Conservation (phyloP, 805 yeast species). For the Kuraishia floccosa region DNA sequence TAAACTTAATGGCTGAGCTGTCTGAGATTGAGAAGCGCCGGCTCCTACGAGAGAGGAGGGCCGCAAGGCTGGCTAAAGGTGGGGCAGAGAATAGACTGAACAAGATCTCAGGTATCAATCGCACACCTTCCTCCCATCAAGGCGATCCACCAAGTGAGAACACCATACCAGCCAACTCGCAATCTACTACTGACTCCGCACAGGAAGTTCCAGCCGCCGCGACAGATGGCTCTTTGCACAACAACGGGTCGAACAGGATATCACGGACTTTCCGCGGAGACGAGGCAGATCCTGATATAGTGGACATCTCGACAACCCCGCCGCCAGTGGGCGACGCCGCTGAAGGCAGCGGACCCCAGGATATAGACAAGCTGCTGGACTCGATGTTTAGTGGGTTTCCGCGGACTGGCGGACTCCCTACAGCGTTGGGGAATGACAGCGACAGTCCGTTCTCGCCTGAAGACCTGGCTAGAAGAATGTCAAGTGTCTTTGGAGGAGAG, state of each 20-base stretch:
- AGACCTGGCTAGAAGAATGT: slow-evolving; percentile 18
- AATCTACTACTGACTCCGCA: slow-evolving; percentile 2
- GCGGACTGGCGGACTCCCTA: background rate
- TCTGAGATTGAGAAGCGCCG: slow-evolving; percentile 48
- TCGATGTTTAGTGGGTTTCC: slow-evolving; percentile 2
- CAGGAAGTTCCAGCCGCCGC: slow-evolving; percentile 4
- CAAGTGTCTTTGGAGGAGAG: slow-evolving; percentile 9
- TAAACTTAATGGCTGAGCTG: slow-evolving; percentile 32
- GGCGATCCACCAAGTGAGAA: slow-evolving; percentile 17
- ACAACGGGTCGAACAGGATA: slow-evolving; percentile 5
- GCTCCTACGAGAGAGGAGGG: slow-evolving; percentile 51
- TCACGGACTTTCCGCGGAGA: slow-evolving; percentile 6
- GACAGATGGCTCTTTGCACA: slow-evolving; percentile 1
- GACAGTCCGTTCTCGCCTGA: slow-evolving; percentile 9
- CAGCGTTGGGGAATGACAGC: background rate
- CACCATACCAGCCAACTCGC: background rate
- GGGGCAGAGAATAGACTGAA: slow-evolving; percentile 40
- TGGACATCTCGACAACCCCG: slow-evolving; percentile 4
- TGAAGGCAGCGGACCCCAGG: slow-evolving; percentile 2
- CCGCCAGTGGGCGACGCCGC: slow-evolving; percentile 1
- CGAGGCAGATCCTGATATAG: slow-evolving; percentile 14
- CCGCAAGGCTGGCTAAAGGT: slow-evolving; percentile 47
- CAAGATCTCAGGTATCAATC: slow-evolving; percentile 29
- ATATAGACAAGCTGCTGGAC: slow-evolving; percentile 7
- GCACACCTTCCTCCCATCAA: slow-evolving; percentile 22